These are phyloP conservation scores for Colletotrichum costaricense DNA, from an alignment of 2,329 filamentous ascomycete genomes.

Conservation along the genomic window DNA sequence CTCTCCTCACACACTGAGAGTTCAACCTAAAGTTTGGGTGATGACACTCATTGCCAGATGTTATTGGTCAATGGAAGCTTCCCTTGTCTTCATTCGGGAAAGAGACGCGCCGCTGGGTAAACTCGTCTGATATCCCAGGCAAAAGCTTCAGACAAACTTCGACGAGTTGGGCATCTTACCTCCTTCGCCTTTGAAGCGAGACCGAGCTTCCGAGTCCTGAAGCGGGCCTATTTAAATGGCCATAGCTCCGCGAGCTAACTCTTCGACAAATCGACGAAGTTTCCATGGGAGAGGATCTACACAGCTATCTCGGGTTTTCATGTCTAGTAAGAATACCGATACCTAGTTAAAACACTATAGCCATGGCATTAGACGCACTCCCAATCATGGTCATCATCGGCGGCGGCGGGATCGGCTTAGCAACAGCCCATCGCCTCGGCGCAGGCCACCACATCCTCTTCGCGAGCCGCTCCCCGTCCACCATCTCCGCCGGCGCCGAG, in stretches of 20 bases:
- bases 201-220: not conserved
- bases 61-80: not conserved
- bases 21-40: not conserved
- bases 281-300: no score
- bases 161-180: not conserved
- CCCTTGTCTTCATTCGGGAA: not conserved
- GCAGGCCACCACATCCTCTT: conserved; percentile 8
- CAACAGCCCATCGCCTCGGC: conserved; percentile 10
- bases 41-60: not conserved
- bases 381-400: conserved; percentile 17
- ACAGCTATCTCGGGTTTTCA: no score
- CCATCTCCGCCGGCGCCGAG: conserved; percentile 1
- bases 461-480: conserved; percentile 14
- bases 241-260: no score
- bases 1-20: not conserved
- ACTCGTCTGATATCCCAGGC: not conserved
- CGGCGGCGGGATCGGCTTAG: conserved; percentile 22
- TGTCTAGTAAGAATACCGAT: no score
- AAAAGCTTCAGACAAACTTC: not conserved
- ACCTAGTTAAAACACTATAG: no score
- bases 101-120: not conserved
- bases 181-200: no score
- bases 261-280: no score
- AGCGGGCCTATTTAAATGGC: not conserved
- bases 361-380: conserved; percentile 2